phyloP scores from a whole-genome alignment of 2,329 filamentous ascomycete genomes.

The Colletotrichum siamense region DNA sequence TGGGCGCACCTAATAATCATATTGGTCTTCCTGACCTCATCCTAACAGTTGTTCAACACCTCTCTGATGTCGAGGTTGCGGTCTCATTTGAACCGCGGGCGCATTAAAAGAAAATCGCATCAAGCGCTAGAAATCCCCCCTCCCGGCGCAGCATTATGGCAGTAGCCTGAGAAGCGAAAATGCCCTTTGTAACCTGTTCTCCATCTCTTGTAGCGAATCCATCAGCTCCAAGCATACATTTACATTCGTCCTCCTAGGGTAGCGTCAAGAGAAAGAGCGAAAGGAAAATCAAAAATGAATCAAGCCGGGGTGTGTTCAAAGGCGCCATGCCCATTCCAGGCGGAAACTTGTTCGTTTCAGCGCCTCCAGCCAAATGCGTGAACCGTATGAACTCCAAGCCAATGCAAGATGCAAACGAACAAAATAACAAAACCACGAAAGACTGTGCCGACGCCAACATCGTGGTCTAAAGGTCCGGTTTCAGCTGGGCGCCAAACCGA shows the following conservation, averaged over 20 bases:
- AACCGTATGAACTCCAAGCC: constrained; percentile 11
- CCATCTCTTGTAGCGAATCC: background rate
- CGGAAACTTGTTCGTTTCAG: background rate
- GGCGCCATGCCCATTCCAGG: background rate
- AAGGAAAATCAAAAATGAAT: background rate
- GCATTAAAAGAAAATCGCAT: background rate
- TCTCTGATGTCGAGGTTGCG: background rate
- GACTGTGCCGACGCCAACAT: constrained; percentile 1
- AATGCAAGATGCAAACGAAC: constrained; percentile 15
- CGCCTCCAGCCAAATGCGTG: background rate
- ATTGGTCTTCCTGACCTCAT: background rate
- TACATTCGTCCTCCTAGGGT: background rate
- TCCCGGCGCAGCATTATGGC: background rate
- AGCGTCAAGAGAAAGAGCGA: background rate
- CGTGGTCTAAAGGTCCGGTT: background rate
- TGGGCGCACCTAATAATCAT: background rate
- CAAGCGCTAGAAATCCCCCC: background rate
- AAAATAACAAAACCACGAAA: background rate
- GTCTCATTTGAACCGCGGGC: background rate
- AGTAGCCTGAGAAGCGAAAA: background rate
- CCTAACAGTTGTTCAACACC: background rate
- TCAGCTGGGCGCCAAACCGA: background rate
- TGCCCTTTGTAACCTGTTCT: background rate
- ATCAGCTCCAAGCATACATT: background rate
- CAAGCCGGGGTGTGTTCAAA: background rate